Evolutionary conservation across 495 filamentous ascomycete genomes (phyloP).

Genomic region (Coniosporium apollinis): DNA sequence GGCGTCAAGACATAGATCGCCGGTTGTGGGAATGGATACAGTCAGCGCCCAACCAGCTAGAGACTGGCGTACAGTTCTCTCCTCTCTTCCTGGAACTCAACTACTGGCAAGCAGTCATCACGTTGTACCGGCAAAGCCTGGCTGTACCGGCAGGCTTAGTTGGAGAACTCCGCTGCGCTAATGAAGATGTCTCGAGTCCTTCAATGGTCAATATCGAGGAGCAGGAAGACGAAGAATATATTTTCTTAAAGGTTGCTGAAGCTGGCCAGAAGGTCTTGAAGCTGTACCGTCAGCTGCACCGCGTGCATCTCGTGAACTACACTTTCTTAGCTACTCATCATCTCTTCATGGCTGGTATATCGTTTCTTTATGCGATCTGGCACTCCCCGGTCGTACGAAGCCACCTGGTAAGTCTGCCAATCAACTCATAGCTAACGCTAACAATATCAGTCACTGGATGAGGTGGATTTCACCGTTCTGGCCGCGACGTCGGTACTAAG

Average conservation of each 20-base stretch:
- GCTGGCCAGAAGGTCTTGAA: conserved; percentile 84
- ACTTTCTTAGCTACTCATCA: conserved; percentile 95
- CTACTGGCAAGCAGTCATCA: conserved; percentile 96
- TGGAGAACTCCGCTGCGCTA: conserved; percentile 55
- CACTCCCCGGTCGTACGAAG: conserved; percentile 79
- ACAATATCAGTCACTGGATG: conserved; percentile 61
- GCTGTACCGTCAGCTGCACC: conserved; percentile 78
- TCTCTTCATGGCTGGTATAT: conserved; percentile 90
- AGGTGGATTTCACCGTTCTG: conserved; percentile 89
- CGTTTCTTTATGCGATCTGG: conserved; percentile 95
- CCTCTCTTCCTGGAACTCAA: conserved; percentile 81
- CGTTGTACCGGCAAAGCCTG: conserved; percentile 85
- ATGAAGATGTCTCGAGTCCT: conserved; percentile 45
- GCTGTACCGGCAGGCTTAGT: conserved; percentile 74
- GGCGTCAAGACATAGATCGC: conserved; percentile 76
- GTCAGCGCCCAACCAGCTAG: conserved; percentile 52
- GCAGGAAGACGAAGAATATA: conserved; percentile 71
- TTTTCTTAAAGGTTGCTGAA: conserved; percentile 87
- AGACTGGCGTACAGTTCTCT: conserved; percentile 75
- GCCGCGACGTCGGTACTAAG: conserved; percentile 81
- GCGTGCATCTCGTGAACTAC: conserved; percentile 80
- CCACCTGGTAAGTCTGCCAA: conserved; percentile 47
- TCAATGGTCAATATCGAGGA: conserved; percentile 37
- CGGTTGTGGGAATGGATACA: conserved; percentile 78
- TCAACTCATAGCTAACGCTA: conserved; percentile 13